Evolutionary conservation across 352 stramenopile genomes (phyloP), one percentile per base, ranked within the genome.

Genomic region (Pelagophyceae sp.): DNA sequence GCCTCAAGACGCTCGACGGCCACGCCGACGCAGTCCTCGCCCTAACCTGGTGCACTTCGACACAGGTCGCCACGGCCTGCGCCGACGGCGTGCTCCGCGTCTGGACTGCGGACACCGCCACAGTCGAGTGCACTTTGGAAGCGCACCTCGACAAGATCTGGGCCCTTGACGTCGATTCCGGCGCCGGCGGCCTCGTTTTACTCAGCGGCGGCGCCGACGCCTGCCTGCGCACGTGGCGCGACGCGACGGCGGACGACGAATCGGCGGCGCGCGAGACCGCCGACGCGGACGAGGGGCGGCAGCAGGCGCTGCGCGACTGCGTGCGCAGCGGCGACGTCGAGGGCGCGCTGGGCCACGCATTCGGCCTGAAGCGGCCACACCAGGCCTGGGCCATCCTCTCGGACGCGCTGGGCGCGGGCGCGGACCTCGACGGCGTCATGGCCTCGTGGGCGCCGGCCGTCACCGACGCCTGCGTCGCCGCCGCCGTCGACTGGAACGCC

Each of bases 401-500:
- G 69, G 80, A 82, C 58, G 67, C 87, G 38, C 76, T 83, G n/a
- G 85, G 11, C 45, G 95, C 82, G 87, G 85, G 2, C 83, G 85
- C 40, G 17, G 45, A 77, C 70, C 80, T 89, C 77, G 88, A 88
- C 78, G 88, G 89, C 70, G 87, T 74, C 85, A 85, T 17, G 77
- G 84, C 54, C 80, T 89, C 20, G 85, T 93, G 97, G 78, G 79
- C 84, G 38, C 85, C 91, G 64, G 90, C 94, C 51, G 83, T 94
- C 61, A 85, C 97, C 37, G 86, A 84, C 72, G 91, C 93, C 82
- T 89, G 98, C 27, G 85, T 98, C 19, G 84, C 90, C 38, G 98
- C 97, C 87, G 87, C 96, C 76, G 87, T 92, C 63, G 95, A 99
- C 76, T 99, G 96, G 95, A 99, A 99, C 84, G 98, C 95, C 71